Evolutionary conservation across 108 stramenopile species (phyloP), one percentile per base, ranked within the genome.

Genomic region (Cyclostephanos invisitatus): DNA sequence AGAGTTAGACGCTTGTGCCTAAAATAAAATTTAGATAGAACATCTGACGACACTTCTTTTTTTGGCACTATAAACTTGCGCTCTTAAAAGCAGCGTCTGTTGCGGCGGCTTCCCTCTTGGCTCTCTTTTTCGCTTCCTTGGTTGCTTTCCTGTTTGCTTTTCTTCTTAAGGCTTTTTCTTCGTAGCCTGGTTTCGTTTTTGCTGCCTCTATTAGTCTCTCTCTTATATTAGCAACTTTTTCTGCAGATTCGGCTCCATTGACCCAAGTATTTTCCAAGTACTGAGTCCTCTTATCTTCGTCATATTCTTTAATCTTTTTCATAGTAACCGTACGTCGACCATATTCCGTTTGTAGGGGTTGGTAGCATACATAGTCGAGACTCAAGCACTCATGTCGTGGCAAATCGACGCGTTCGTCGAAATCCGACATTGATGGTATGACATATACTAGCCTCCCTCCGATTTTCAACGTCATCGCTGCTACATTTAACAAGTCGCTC

Each of bases 401-500:
- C 32, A 96, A 65, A 66, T 97, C 95, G 15, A 49, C 57, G 1
- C 69, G 61, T 28, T 83, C 84, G 59, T 91, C 80, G 67, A 96
- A 96, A 48, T 95, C 93, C 44, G 62, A 49, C 78, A 89, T 89
- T 32, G 87, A 89, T 29, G 96, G 96, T 58, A 96, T 93, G 8
- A 97, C 73, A 56, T 96, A 97, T 9, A 93, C 92, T 22, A 97
- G 74, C 59, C 90, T 74, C 0, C 96, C 95, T 1, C 86, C 86
- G 73, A 92, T 56, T 32, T 65, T 70, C 49, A 97, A 76, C 0
- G 88, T 85, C 66, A 85, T 75, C 14, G 96, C 93, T 10, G 96
- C 87, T 58, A 94, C 85, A 63, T 95, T 87, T 69, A 97, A 70
- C 18, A 97, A 72, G 80, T 97, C 95, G 0, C 87, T 79, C 94